Conservation (phyloP, 768 basidiomycete species). For the Lactarius deliciosus region DNA sequence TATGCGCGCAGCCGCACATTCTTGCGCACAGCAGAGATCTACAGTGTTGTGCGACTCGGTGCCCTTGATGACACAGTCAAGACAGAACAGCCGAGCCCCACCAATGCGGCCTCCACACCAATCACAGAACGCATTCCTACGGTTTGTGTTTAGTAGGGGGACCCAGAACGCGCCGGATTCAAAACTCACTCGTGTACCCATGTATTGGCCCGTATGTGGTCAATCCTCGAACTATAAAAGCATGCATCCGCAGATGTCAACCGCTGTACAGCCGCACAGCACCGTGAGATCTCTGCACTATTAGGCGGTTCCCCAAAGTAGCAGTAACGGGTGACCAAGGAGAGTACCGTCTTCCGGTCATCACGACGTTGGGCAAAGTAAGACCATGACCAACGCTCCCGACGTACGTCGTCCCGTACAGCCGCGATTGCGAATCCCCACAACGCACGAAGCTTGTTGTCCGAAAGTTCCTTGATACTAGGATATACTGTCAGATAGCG, state of each 20-base stretch:
- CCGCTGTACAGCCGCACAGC: constrained; percentile 23
- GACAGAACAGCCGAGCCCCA: constrained; percentile 36
- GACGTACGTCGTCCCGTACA: constrained; percentile 30
- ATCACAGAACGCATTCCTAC: constrained; percentile 32
- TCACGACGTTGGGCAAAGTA: constrained; percentile 37
- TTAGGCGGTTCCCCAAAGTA: constrained; percentile 29
- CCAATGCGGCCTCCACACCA: constrained; percentile 33
- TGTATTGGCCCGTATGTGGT: constrained; percentile 27
- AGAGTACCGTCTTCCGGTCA: constrained; percentile 30
- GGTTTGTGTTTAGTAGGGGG: not conserved
- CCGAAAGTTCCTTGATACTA: constrained; percentile 30
- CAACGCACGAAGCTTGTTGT: constrained; percentile 32
- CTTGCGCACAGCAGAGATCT: constrained; percentile 35
- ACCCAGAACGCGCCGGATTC: not conserved
- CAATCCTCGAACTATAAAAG: constrained; percentile 31
- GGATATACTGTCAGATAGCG: constrained; percentile 33
- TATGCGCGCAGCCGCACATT: constrained; percentile 30
- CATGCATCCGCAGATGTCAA: constrained; percentile 32
- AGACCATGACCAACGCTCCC: constrained; percentile 34
- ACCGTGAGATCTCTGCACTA: constrained; percentile 28
- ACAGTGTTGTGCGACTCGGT: constrained; percentile 27
- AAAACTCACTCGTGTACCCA: constrained; percentile 29
- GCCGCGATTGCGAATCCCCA: constrained; percentile 37
- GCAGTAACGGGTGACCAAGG: constrained; percentile 31
- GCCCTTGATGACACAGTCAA: constrained; percentile 33